These are phyloP conservation scores for Thinopyrum obtusiflorum DNA, from an alignment of 202 grass and related monocot species.

Conservation along the genomic window DNA sequence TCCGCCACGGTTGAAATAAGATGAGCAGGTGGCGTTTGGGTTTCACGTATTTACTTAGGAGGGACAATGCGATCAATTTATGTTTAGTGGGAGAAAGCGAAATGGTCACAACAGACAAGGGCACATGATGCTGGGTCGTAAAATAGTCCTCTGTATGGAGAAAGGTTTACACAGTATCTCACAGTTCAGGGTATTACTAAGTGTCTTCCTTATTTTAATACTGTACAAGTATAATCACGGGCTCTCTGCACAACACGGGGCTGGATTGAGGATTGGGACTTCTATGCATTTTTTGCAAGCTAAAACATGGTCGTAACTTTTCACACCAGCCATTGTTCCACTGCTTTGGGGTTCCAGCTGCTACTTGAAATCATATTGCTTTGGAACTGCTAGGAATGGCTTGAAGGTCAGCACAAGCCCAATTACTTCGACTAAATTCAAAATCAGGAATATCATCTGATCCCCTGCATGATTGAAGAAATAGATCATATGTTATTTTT, in stretches of 20 bases:
- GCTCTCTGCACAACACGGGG: neutral
- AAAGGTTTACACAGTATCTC: neutral
- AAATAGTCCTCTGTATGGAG: too few species aligned
- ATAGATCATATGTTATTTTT: neutral
- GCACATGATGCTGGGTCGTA: too few species aligned
- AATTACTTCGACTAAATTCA: slow-evolving; percentile 49
- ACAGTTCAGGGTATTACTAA: neutral
- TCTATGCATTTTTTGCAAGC: neutral
- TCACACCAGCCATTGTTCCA: neutral
- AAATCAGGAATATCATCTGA: slow-evolving; percentile 73
- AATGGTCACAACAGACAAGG: neutral
- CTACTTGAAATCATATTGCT: slow-evolving; percentile 22
- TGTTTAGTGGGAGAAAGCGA: neutral
- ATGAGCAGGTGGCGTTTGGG: neutral
- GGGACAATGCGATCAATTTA: neutral
- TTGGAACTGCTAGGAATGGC: slow-evolving; percentile 55
- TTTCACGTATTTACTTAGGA: neutral
- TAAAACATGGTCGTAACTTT: neutral
- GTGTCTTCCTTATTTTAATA: neutral
- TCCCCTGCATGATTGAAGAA: slow-evolving; percentile 46
- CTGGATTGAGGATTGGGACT: neutral
- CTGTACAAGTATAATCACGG: neutral
- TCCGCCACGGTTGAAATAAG: neutral
- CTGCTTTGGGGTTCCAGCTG: neutral
- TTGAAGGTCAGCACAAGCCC: slow-evolving; percentile 63